These are phyloP conservation scores for Barnettozyma sucrosica DNA, from an alignment of 805 yeast species.

Conservation along the genomic window DNA sequence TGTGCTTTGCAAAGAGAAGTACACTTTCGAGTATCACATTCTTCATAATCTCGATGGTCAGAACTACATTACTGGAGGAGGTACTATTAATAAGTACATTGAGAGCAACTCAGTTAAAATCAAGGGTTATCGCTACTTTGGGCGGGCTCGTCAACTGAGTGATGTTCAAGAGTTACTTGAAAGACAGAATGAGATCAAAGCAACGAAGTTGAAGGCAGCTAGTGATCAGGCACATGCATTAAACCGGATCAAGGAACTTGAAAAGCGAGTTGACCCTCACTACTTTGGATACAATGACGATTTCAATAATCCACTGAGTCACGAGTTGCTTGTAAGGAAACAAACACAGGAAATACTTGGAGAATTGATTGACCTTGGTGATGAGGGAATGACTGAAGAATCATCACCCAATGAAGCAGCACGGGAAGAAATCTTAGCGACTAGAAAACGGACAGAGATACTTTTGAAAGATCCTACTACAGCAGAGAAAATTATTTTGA, in stretches of 20 bases:
- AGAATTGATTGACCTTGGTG: conserved; percentile 6
- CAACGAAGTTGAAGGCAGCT: conserved; percentile 13
- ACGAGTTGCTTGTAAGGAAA: conserved; percentile 3
- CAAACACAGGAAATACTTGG: conserved; percentile 14
- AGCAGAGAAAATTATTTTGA: neutral
- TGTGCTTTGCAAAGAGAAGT: conserved; percentile 56
- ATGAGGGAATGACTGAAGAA: neutral
- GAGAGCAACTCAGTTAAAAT: conserved; percentile 17
- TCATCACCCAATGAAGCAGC: neutral
- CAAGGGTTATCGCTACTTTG: conserved; percentile 52
- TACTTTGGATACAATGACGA: conserved; percentile 43
- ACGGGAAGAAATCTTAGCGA: conserved; percentile 27
- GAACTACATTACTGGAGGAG: conserved; percentile 39
- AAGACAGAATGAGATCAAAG: conserved; percentile 25
- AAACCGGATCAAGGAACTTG: conserved; percentile 20
- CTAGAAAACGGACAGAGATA: conserved; percentile 18
- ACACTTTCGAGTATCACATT: conserved; percentile 76
- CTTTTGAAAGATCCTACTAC: neutral
- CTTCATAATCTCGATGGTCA: conserved; percentile 62
- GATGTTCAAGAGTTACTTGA: conserved; percentile 53
- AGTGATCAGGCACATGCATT: conserved; percentile 16
- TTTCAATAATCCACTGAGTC: conserved; percentile 3
- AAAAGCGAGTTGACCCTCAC: conserved; percentile 26
- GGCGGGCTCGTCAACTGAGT: conserved; percentile 75
- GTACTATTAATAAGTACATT: conserved; percentile 10